Conservation (phyloP, 495 filamentous ascomycete species). For the Penicillium subrubescens region DNA sequence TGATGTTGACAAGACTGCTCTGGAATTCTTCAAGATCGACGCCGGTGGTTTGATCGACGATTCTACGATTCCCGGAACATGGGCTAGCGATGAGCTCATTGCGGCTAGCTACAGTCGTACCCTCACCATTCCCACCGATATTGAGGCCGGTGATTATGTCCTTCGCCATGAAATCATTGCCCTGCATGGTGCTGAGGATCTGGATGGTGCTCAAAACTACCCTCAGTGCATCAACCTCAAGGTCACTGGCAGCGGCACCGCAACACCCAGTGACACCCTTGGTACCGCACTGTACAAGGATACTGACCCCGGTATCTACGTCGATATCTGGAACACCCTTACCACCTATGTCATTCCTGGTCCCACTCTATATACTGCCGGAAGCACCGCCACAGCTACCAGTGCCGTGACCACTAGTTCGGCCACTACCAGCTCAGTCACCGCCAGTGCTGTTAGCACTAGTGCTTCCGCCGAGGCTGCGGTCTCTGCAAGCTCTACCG, state of each 20-base stretch:
- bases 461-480: conserved; percentile 13
- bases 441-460: conserved; percentile 12
- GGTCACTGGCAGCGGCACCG: conserved; percentile 62
- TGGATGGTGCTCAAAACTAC: conserved; percentile 58
- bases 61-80: conserved; percentile 51
- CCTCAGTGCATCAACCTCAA: conserved; percentile 75
- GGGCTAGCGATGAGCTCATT: conserved; percentile 66
- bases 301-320: conserved; percentile 60
- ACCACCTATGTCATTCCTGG: conserved; percentile 56
- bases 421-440: conserved; percentile 10
- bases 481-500: not conserved
- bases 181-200: conserved; percentile 59
- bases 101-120: conserved; percentile 66
- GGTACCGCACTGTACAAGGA: conserved; percentile 62
- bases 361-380: conserved; percentile 44
- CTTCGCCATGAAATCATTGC: conserved; percentile 80
- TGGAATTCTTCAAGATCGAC: conserved; percentile 76
- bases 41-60: conserved; percentile 58
- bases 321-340: conserved; percentile 60
- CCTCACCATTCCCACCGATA: conserved; percentile 62
- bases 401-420: conserved; percentile 21
- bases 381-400: conserved; percentile 2
- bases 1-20: conserved; percentile 58
- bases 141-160: conserved; percentile 70
- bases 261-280: conserved; percentile 53